Evolutionary conservation across 306 rosid species (phyloP).

Genomic region (Luffa aegyptiaca): DNA sequence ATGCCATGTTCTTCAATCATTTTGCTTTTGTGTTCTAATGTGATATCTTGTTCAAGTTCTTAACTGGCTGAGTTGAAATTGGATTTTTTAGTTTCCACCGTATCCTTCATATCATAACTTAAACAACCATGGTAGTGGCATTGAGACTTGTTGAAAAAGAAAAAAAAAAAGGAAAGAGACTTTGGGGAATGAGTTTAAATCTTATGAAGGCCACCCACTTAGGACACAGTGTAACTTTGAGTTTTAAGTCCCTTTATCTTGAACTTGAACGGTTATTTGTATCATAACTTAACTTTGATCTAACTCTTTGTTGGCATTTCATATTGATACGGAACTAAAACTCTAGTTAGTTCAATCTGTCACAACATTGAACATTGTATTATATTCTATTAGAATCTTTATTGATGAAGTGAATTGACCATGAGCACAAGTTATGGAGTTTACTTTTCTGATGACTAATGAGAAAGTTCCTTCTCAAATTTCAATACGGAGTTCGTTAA

Average conservation of each 20-base stretch:
- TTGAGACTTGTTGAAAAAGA: not conserved
- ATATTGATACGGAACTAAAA: not conserved
- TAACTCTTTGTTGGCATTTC: not conserved
- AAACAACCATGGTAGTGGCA: not conserved
- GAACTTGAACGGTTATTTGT: not conserved
- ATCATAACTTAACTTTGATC: not conserved
- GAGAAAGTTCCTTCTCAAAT: not conserved
- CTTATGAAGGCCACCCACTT: not conserved
- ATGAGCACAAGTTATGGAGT: not conserved
- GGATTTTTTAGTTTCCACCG: not conserved
- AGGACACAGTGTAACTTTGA: not conserved
- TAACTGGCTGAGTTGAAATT: not conserved
- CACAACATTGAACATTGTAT: not conserved
- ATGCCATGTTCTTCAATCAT: not conserved
- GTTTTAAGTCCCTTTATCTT: not conserved
- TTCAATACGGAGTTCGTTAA: not conserved
- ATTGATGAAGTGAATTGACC: not conserved
- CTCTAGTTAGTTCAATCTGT: not conserved
- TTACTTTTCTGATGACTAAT: not conserved
- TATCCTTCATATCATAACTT: not conserved
- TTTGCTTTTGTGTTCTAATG: no score
- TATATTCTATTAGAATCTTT: not conserved
- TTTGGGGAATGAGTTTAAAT: not conserved
- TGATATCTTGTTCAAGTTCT: not conserved
- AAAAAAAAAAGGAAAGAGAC: not conserved